Conservation (phyloP, 768 basidiomycete species). For the Trametes gibbosa region DNA sequence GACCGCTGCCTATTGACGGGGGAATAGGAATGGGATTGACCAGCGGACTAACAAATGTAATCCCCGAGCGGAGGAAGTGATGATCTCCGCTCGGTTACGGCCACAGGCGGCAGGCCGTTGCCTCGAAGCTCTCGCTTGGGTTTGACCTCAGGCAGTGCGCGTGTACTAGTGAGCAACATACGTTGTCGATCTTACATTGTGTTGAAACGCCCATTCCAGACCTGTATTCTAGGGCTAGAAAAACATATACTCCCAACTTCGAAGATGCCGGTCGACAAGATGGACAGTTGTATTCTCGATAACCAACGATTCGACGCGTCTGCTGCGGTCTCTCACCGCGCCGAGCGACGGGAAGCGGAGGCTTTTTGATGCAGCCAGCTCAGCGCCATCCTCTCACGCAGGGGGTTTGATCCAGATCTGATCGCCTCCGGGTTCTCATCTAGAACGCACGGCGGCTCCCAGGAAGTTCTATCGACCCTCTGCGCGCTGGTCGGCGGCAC, state of each 20-base stretch:
- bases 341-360: not conserved
- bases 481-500: conserved; percentile 6
- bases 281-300: no score
- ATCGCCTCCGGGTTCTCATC: conserved; percentile 1
- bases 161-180: not conserved
- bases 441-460: not conserved
- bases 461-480: conserved; percentile 1
- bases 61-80: not conserved
- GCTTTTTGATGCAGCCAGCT: not conserved
- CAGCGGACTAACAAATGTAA: no score
- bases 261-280: not conserved
- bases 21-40: no score
- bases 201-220: not conserved
- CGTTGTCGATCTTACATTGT: not conserved
- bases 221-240: not conserved
- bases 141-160: not conserved
- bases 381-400: not conserved
- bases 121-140: conserved; percentile 1
- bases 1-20: no score
- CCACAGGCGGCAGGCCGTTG: no score
- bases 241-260: not conserved
- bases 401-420: conserved; percentile 4
- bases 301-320: not conserved
- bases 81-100: conserved; percentile 6
- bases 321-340: not conserved